These are phyloP conservation scores for Kluyveromyces marxianus DNA, from an alignment of 1,139 yeast genomes.

Conservation along the genomic window DNA sequence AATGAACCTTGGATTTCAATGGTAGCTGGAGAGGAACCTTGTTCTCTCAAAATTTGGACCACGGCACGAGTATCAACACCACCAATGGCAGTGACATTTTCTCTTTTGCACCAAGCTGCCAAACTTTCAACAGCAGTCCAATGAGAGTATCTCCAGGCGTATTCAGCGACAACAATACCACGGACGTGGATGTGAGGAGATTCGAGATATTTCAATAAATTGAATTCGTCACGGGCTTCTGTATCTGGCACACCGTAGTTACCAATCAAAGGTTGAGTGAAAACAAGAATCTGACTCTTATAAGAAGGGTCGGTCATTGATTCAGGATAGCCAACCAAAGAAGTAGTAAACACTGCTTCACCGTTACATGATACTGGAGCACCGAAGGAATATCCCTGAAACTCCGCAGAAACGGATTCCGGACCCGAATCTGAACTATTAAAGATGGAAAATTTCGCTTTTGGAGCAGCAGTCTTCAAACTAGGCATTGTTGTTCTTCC, in stretches of 20 bases:
- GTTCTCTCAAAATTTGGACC: slow-evolving; percentile 87
- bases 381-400: slow-evolving; percentile 90
- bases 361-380: slow-evolving; percentile 88
- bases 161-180: slow-evolving; percentile 95
- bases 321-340: slow-evolving; percentile 96
- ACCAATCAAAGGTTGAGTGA: slow-evolving; percentile 95
- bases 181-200: slow-evolving; percentile 86
- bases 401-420: slow-evolving; percentile 22
- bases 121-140: slow-evolving; percentile 98
- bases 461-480: slow-evolving; percentile 17
- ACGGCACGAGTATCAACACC: slow-evolving; percentile 96
- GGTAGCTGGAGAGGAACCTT: slow-evolving; percentile 81
- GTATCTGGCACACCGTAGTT: slow-evolving; percentile 96
- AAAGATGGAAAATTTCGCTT: slow-evolving; percentile 86
- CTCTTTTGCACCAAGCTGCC: slow-evolving; percentile 92
- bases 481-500: slow-evolving; percentile 35
- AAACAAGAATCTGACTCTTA: slow-evolving; percentile 90
- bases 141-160: slow-evolving; percentile 89
- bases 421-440: slow-evolving; percentile 65
- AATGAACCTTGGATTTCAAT: slow-evolving; percentile 42
- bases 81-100: slow-evolving; percentile 92
- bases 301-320: slow-evolving; percentile 98
- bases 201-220: slow-evolving; percentile 83
- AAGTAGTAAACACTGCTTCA: slow-evolving; percentile 96
- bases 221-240: slow-evolving; percentile 69